Base-by-base conservation (phyloP, 495 filamentous ascomycete species). In the Aspergillus diversus region DNA sequence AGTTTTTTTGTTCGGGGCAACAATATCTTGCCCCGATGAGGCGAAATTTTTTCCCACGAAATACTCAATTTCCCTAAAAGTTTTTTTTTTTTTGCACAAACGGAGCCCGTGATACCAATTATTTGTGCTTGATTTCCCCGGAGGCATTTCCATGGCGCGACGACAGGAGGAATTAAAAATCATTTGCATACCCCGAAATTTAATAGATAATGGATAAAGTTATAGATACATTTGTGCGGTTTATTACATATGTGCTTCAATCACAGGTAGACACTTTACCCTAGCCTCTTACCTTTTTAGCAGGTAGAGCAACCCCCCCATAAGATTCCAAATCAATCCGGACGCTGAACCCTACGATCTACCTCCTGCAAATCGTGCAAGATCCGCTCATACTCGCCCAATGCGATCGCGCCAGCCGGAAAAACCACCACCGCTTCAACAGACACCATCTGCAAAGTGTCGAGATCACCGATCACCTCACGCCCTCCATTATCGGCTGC, bases 381-480 rank as follows among this genome's bases (percentile, higher is more conserved):
- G 27, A 76, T 75, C 7, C 72, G 73, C 73, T 91, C 86, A 77
- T 93, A 93, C 57, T 83, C 81, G 4, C 80, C 81, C 27, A 92
- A 63, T 48, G 87, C 81, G 50, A 93, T 69, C 16, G 84, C 79
- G 7, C 86, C 89, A 6, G 90, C 84, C 6, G 83, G 75, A 80
- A 89, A 91, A 15, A 91, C 65, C 69, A 92, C 74, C 15, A 92
- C 71, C 0, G 89, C 89, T 66, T 92, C 89, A 33, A 92, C 73
- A 63, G 71, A 69, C 50, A 83, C 60, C 32, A 67, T 65, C 50
- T 37, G 52, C 9, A 50, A 9, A 33, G 54, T 31, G 31, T 16
- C 53, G 15, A 55, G 42, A 49, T 55, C 57, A 43, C 17, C 33
- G 8, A 21, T 31, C 9, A 17, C 47, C 16, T 50, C 11, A 12